Evolutionary conservation across 1,284 basidiomycete species (phyloP), one percentile per base, ranked within the genome.

Genomic region (Ceratobasidium papillatum): DNA sequence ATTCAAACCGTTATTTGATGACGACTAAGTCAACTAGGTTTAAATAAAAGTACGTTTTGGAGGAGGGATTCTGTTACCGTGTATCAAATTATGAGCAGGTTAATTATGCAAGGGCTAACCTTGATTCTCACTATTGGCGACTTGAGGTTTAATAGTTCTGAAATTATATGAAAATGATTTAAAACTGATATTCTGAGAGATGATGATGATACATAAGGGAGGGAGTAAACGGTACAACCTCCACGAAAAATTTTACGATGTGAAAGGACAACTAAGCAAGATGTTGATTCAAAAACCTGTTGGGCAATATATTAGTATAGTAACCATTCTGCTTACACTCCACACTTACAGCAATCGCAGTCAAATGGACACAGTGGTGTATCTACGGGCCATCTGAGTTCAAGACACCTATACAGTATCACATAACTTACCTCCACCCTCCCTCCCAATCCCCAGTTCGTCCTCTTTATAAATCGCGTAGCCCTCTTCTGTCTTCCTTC

Each of bases 401-500:
- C 75, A 75, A 56, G 74, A 76, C n/a, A 45, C 4, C 14, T 32
- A 49, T 38, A 72, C 19, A 22, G 8, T 22, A n/a, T 34, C 38
- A 62, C 7, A 17, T 3, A 74, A 82, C 87, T 82, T 82, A 93
- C 94, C 93, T 81, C 94, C 94, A 62, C 91, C 91, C 76, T 88
- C 85, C 71, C 88, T 85, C 71, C 86, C 84, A 76, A 96, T 92
- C 14, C 90, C 88, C 12, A 96, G 87, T 78, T 96, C 94, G 78
- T 91, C 92, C 81, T 95, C 94, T 81, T 94, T 95, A 82, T 91
- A 96, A 45, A 96, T 89, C 41, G 84, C 81, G 84, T 88, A 96
- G 0, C 94, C 95, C 81, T 96, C 94, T 76, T 92, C 92, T 0
- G 94, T 96, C 82, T 86, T 91, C 47, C 88, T 88, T 75, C 93